Base-by-base conservation (phyloP, 2,329 filamentous ascomycete genomes). In the Delphinella strobiligena region DNA sequence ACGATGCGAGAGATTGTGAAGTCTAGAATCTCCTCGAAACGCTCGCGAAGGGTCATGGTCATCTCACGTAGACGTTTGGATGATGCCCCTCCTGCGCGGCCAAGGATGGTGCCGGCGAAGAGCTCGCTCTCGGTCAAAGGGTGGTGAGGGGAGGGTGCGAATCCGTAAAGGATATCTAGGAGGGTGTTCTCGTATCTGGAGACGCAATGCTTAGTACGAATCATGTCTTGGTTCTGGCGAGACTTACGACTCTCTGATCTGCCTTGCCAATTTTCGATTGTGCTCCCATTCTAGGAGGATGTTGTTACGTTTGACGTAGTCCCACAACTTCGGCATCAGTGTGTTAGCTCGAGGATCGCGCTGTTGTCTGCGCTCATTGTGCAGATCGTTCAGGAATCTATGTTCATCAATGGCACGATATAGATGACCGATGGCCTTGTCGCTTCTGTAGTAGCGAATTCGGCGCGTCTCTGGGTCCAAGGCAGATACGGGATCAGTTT, bases 391-490 rank as follows among this genome's bases (percentile, higher is more conserved):
- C 64, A 78, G 80, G 32, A 88, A 81, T 38, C 70, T 68, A 34
- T 68, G 66, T 55, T 91, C 84, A 48, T 93, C 75, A 9, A 93
- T 78, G 0, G 68, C 71, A 2, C 82, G 74, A 53, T 82, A 91
- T 0, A 93, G 63, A 4, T 68, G 59, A 0, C 85, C 85, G 0
- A 91, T 68, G 0, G 81, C 65, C 47, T 83, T 85, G 0, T 74
- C 49, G 2, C 80, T 86, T 22, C 58, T 59, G 54, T 91, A 88
- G 52, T 78, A 89, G 3, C 60, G 57, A 18, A 63, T 4, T 49
- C 59, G 46, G 8, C 60, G 57, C 17, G 63, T 4, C 49, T 58
- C 45, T n/a, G n/a, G n/a, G 10, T 54, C 52, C 24, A 56, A 51
- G 27, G 50, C 45, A 14, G 47, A 44, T 24, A 47, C 46, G 2